phyloP scores from a whole-genome alignment of 495 filamentous ascomycete genomes.

The Hypoxylon intermedium region DNA sequence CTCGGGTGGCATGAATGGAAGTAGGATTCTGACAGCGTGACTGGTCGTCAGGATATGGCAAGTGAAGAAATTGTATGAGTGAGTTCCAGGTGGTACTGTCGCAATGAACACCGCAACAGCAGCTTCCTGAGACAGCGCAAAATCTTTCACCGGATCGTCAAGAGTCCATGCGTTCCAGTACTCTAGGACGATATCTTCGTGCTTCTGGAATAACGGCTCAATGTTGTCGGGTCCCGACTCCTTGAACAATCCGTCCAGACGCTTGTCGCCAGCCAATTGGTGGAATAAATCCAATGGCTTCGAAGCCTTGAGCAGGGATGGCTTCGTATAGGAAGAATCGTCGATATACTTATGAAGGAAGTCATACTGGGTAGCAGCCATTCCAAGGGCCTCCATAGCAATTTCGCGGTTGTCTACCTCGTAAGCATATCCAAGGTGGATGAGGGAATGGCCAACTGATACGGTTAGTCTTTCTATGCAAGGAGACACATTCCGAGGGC shows the following conservation, averaged over 20 bases:
- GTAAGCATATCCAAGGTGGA: slow-evolving; percentile 88
- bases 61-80: slow-evolving; percentile 83
- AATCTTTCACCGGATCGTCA: slow-evolving; percentile 67
- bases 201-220: slow-evolving; percentile 67
- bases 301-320: slow-evolving; percentile 56
- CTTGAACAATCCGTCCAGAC: slow-evolving; percentile 67
- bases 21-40: slow-evolving; percentile 83
- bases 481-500: background rate
- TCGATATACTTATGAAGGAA: slow-evolving; percentile 81
- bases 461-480: slow-evolving; percentile 23
- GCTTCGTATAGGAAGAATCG: slow-evolving; percentile 68
- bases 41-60: slow-evolving; percentile 81
- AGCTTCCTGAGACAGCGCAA: slow-evolving; percentile 77
- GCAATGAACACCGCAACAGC: slow-evolving; percentile 74
- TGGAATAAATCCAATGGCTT: slow-evolving; percentile 71
- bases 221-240: slow-evolving; percentile 69
- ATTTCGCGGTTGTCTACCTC: slow-evolving; percentile 80
- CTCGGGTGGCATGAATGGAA: slow-evolving; percentile 76
- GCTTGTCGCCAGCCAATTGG: slow-evolving; percentile 60
- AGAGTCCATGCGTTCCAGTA: slow-evolving; percentile 90
- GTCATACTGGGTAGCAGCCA: slow-evolving; percentile 74
- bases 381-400: slow-evolving; percentile 81
- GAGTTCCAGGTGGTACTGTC: slow-evolving; percentile 63
- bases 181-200: slow-evolving; percentile 73
- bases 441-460: slow-evolving; percentile 83